A percentile compares a stretch with the other conserved stretches of the same genome.
Evolutionary conservation across 129 eudicot genomes (phyloP).

Genomic region (Flaveria robusta): DNA sequence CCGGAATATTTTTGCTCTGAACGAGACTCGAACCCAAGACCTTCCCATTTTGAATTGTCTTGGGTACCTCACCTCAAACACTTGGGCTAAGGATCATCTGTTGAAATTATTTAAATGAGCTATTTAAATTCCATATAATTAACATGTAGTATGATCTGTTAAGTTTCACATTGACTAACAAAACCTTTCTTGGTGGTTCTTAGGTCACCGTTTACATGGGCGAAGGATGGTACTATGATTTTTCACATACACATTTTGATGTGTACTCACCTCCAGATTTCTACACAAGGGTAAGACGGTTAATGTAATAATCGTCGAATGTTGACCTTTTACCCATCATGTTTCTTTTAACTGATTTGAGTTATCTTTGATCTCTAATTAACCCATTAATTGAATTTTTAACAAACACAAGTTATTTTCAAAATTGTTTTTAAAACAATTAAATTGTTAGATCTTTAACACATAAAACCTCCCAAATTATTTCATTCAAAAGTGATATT

Average conservation of each 20-base stretch:
- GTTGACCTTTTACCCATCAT: constrained; percentile 4
- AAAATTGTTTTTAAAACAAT: neutral
- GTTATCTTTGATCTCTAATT: neutral
- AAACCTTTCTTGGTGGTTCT: constrained; percentile 18
- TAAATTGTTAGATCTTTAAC: neutral
- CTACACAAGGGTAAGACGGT: constrained; percentile 71
- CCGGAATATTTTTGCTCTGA: no score
- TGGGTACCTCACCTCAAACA: no score
- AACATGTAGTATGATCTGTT: neutral
- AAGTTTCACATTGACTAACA: constrained; percentile 6
- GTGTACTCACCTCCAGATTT: constrained; percentile 95
- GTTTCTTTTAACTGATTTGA: neutral
- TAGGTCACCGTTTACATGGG: constrained; percentile 97
- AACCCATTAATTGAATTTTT: no score
- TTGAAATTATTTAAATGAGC: no score
- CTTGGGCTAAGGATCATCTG: no score
- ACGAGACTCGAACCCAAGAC: no score
- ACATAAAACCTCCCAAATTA: neutral
- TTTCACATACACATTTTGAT: constrained; percentile 80
- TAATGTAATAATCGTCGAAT: neutral
- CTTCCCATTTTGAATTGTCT: no score
- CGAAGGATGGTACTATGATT: constrained; percentile 94
- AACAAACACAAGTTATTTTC: neutral
- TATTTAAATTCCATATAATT: neutral
- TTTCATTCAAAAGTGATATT: neutral